These are phyloP conservation scores for Apiosordaria backusii DNA, from an alignment of 495 filamentous ascomycete genomes.

Conservation along the genomic window DNA sequence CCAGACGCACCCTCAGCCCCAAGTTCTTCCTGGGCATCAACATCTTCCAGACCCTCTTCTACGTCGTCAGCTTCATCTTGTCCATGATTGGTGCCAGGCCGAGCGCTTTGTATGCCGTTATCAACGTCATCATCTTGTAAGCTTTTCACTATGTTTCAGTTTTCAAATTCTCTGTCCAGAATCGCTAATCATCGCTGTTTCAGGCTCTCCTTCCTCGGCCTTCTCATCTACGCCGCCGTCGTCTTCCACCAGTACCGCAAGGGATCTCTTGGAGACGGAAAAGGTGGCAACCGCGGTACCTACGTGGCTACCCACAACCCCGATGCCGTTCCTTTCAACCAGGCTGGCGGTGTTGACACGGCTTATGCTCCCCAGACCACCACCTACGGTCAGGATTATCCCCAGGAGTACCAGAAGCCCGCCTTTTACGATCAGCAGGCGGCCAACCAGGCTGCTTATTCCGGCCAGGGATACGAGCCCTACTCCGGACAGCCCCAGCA, in stretches of 20 bases:
- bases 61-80: constrained; percentile 24
- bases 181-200: neutral
- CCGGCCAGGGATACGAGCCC: constrained; percentile 8
- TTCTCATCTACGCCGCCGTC: constrained; percentile 30
- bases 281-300: constrained; percentile 5
- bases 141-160: neutral
- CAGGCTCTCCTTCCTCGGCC: constrained; percentile 33
- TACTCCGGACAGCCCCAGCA: constrained; percentile 1
- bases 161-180: neutral
- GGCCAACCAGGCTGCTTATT: neutral
- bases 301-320: constrained; percentile 18
- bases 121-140: constrained; percentile 25
- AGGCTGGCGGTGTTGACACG: constrained; percentile 11
- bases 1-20: constrained; percentile 28
- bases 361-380: constrained; percentile 10
- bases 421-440: constrained; percentile 9
- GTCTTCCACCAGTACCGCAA: constrained; percentile 29
- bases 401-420: constrained; percentile 11
- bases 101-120: constrained; percentile 1
- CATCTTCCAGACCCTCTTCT: constrained; percentile 26
- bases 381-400: constrained; percentile 4
- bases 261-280: constrained; percentile 16
- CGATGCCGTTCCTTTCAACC: constrained; percentile 1
- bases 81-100: constrained; percentile 18
- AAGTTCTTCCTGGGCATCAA: constrained; percentile 31